phyloP scores from a whole-genome alignment of 257 asterid genomes.

The Fraxinus americana region DNA sequence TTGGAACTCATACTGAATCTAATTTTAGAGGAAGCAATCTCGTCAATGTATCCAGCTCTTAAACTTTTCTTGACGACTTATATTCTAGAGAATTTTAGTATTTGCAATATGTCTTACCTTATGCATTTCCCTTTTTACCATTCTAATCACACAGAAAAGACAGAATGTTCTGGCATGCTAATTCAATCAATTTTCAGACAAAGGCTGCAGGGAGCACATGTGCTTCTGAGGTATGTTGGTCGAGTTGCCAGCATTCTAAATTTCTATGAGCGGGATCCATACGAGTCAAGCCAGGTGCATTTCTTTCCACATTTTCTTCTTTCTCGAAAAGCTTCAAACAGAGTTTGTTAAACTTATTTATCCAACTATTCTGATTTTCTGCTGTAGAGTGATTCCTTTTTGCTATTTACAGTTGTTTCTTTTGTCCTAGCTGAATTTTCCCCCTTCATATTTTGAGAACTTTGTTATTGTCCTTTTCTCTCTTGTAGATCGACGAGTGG shows the following conservation, averaged over 20 bases:
- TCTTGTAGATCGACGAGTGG: slow-evolving; percentile 81
- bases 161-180: slow-evolving; percentile 7
- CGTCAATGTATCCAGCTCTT: neutral
- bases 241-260: slow-evolving; percentile 47
- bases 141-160: neutral
- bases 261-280: slow-evolving; percentile 55
- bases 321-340: neutral
- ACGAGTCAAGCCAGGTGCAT: slow-evolving; percentile 64
- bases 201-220: slow-evolving; percentile 60
- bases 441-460: neutral
- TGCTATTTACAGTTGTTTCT: neutral
- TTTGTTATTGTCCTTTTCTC: slow-evolving; percentile 10
- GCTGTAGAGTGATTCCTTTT: neutral
- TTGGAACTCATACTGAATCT: neutral
- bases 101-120: neutral
- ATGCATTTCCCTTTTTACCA: neutral
- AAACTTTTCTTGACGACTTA: neutral
- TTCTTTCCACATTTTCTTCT: slow-evolving; percentile 9
- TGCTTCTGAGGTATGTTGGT: slow-evolving; percentile 64
- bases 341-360: neutral
- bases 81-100: neutral
- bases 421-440: neutral
- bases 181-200: slow-evolving; percentile 47
- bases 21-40: too few species aligned
- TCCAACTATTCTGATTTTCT: neutral